Percentiles rank a stretch among this genome's conserved stretches.
Evolutionary conservation across 139 green algal species (phyloP).

Genomic region (Micractinium conductrix): DNA sequence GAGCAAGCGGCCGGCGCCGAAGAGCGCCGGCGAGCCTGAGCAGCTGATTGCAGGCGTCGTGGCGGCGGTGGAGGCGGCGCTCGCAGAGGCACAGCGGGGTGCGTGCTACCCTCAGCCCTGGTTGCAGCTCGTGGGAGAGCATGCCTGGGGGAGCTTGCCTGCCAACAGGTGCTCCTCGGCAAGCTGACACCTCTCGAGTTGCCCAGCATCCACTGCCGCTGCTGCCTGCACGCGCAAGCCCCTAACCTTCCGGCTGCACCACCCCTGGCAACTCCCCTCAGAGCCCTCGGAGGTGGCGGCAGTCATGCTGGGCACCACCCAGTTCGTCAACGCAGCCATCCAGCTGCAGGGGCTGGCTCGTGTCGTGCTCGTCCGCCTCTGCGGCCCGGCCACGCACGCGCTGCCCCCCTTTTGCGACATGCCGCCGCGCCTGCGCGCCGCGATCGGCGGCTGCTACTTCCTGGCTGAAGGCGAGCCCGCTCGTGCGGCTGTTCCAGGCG

Average conservation of each 20-base stretch:
- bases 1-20: too few relatives aligned
- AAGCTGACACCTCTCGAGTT: too few relatives aligned
- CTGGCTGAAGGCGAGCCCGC: not conserved
- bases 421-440: constrained; percentile 28
- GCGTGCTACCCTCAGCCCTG: not conserved
- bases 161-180: too few relatives aligned
- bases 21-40: not conserved
- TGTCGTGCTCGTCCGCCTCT: constrained; percentile 50
- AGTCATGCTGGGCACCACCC: constrained; percentile 52
- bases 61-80: not conserved
- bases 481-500: not conserved
- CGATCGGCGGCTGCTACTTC: constrained; percentile 6
- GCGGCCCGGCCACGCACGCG: constrained; percentile 45
- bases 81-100: not conserved
- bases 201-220: not conserved
- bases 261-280: not conserved
- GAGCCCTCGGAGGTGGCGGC: constrained; percentile 11
- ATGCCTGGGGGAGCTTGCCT: too few relatives aligned
- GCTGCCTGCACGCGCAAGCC: not conserved
- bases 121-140: too few relatives aligned
- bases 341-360: constrained; percentile 26
- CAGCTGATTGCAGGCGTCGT: constrained; percentile 23
- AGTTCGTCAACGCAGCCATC: constrained; percentile 53
- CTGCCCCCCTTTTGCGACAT: constrained; percentile 53
- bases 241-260: not conserved